These are phyloP conservation scores for Saksenaea vasiformis DNA, from an alignment of 371 early-diverging fungal genomes.

Conservation along the genomic window DNA sequence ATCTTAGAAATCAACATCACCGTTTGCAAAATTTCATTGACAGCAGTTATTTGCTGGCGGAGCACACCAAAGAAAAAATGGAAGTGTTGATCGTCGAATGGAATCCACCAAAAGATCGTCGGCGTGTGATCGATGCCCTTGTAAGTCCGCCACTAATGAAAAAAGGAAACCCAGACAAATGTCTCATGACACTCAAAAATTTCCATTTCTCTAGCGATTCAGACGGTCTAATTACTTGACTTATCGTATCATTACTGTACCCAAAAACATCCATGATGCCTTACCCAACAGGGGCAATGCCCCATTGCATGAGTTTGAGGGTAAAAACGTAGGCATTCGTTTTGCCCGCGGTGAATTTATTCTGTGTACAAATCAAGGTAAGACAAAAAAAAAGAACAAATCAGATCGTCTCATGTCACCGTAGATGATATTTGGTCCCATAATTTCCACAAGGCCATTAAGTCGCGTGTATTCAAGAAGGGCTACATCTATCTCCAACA, in stretches of 20 bases:
- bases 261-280: conserved; percentile 35
- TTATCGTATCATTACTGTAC: conserved; percentile 45
- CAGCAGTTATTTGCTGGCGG: conserved; percentile 39
- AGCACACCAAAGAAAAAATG: conserved; percentile 41
- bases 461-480: conserved; percentile 39
- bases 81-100: conserved; percentile 48
- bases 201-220: conserved; percentile 29
- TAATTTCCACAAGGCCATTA: conserved; percentile 49
- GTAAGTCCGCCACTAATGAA: conserved; percentile 22
- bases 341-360: conserved; percentile 49
- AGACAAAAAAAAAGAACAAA: neutral
- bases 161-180: neutral
- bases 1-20: conserved; percentile 40
- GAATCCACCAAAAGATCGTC: conserved; percentile 42
- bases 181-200: no score
- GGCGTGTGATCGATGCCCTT: conserved; percentile 39
- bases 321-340: conserved; percentile 49
- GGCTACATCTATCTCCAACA: conserved; percentile 41
- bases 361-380: conserved; percentile 52
- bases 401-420: neutral
- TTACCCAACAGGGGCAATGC: conserved; percentile 42
- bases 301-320: conserved; percentile 50
- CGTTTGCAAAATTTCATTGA: conserved; percentile 49
- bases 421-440: conserved; percentile 53
- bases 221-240: conserved; percentile 39